Percentiles rank a stretch among this genome's conserved stretches.
Evolutionary conservation across 1,139 yeast genomes (phyloP).

Genomic region (Blastobotrys aristatus): DNA sequence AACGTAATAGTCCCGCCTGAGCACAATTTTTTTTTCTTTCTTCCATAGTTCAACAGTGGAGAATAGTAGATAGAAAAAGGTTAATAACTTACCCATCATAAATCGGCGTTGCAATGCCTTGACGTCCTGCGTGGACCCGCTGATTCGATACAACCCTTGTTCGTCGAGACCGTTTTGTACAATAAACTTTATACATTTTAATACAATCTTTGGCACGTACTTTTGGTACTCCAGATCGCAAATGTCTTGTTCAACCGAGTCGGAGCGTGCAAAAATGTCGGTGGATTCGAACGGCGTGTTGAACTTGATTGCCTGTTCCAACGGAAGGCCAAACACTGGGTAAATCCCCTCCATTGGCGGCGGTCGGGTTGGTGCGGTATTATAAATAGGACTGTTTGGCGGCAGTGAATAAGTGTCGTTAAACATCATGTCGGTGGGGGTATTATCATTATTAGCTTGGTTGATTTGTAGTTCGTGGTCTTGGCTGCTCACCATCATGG

Average conservation of each 20-base stretch:
- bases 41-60: not conserved
- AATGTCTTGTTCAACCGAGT: constrained; percentile 18
- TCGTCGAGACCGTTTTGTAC: constrained; percentile 54
- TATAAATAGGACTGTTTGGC: not conserved
- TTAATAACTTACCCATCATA: constrained; percentile 37
- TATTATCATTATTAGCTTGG: too few relatives aligned
- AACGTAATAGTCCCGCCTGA: too few relatives aligned
- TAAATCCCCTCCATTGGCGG: constrained; percentile 7
- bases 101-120: constrained; percentile 55
- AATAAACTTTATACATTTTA: constrained; percentile 25
- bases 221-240: constrained; percentile 20
- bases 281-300: constrained; percentile 15
- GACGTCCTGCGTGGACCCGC: constrained; percentile 70
- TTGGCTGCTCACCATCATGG: not conserved
- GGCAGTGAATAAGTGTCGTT: not conserved
- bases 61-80: not conserved
- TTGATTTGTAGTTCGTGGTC: not conserved
- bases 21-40: not conserved
- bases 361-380: not conserved
- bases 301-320: constrained; percentile 26
- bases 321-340: constrained; percentile 28
- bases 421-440: not conserved
- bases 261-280: constrained; percentile 15
- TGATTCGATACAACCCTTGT: constrained; percentile 76
- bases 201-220: constrained; percentile 25